phyloP scores from a whole-genome alignment of 371 early-diverging fungal genomes.

The Apophysomyces ossiformis region DNA sequence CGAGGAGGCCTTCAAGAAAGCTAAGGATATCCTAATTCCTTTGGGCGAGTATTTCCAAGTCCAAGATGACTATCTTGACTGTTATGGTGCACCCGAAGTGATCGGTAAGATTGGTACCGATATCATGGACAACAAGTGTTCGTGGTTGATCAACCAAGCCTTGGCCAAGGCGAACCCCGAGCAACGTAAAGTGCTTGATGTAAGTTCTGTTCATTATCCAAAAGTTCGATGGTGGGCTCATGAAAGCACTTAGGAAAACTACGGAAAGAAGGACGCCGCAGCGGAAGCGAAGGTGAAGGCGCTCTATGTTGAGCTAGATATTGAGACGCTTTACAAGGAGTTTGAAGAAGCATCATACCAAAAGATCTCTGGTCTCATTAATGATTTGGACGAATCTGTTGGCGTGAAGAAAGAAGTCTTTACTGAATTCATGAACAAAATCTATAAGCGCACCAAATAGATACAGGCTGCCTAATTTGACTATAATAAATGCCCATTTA shows the following conservation, averaged over 20 bases:
- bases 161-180: slow-evolving; percentile 74
- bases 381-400: slow-evolving; percentile 69
- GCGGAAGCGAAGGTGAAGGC: slow-evolving; percentile 83
- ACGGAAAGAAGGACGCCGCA: slow-evolving; percentile 82
- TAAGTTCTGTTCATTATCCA: slow-evolving; percentile 27
- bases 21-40: slow-evolving; percentile 86
- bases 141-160: slow-evolving; percentile 96
- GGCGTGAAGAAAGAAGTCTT: slow-evolving; percentile 84
- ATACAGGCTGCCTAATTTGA: neutral
- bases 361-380: slow-evolving; percentile 74
- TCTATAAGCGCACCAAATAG: slow-evolving; percentile 92
- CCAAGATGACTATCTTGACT: slow-evolving; percentile 96
- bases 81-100: slow-evolving; percentile 87
- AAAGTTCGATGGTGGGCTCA: neutral
- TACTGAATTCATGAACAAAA: slow-evolving; percentile 88
- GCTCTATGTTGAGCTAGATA: slow-evolving; percentile 78
- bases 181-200: slow-evolving; percentile 87
- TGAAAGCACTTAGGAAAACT: slow-evolving; percentile 66
- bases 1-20: slow-evolving; percentile 78
- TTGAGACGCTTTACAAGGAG: slow-evolving; percentile 77
- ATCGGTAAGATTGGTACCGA: slow-evolving; percentile 99
- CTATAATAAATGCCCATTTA: too few relatives aligned
- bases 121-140: slow-evolving; percentile 98
- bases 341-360: slow-evolving; percentile 88
- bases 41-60: slow-evolving; percentile 98